These are phyloP conservation scores for Coccomyxa sp. DNA, from an alignment of 139 green algal genomes.

Conservation along the genomic window DNA sequence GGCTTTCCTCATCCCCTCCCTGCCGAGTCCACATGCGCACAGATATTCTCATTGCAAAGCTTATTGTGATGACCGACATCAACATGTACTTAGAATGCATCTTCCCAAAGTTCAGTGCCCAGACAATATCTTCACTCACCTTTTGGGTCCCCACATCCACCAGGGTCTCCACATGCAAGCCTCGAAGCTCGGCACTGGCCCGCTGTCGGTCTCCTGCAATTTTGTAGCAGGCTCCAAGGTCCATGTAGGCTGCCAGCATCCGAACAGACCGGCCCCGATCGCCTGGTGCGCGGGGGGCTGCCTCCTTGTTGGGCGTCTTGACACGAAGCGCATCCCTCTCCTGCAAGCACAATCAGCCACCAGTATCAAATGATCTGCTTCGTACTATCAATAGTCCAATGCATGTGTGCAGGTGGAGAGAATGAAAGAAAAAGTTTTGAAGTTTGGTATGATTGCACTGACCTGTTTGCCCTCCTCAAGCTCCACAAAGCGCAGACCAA, in stretches of 20 bases:
- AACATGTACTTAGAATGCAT: too few relatives aligned
- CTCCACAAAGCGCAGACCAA: constrained; percentile 54
- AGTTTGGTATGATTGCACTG: background rate
- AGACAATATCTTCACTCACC: too few relatives aligned
- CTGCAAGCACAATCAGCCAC: background rate
- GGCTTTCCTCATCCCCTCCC: background rate
- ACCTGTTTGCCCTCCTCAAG: constrained; percentile 16
- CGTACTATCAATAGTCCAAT: background rate
- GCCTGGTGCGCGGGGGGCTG: background rate
- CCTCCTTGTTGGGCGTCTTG: background rate
- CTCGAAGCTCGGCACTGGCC: constrained; percentile 31
- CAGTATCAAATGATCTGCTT: background rate
- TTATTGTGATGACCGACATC: too few relatives aligned
- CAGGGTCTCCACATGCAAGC: constrained; percentile 36
- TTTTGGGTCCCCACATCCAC: constrained; percentile 4
- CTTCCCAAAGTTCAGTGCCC: too few relatives aligned
- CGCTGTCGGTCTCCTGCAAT: constrained; percentile 16
- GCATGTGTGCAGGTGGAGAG: background rate
- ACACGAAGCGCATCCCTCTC: background rate
- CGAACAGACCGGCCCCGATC: constrained; percentile 20
- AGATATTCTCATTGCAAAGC: background rate
- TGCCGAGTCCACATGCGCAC: background rate
- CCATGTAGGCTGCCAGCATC: constrained; percentile 42
- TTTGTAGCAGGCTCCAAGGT: constrained; percentile 25
- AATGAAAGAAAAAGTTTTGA: background rate